Percentiles rank a stretch among this genome's conserved stretches.
Conservation (phyloP, 306 rosid species). For the Potentilla sterilis region DNA sequence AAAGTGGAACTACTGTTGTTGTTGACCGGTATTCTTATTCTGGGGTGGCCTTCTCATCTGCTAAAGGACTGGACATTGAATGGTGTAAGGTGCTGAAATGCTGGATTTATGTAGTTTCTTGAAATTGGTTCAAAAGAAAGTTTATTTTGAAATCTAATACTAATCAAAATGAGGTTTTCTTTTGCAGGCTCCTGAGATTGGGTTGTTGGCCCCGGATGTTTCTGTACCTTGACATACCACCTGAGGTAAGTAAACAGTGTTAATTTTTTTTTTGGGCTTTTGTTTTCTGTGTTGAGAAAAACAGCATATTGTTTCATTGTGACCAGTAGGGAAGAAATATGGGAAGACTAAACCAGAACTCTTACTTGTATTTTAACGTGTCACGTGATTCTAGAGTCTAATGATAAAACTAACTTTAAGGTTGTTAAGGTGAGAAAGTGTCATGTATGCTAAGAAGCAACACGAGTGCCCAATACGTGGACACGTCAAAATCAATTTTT, state of each 20-base stretch:
- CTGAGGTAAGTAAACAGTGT: conserved; percentile 54
- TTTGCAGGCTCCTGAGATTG: conserved; percentile 83
- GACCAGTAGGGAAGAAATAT: not conserved
- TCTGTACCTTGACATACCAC: conserved; percentile 77
- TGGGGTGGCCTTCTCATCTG: conserved; percentile 94
- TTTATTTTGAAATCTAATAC: conserved; percentile 6
- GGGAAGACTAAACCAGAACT: not conserved
- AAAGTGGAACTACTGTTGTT: conserved; percentile 78
- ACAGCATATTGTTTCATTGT: not conserved
- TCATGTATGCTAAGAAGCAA: not conserved
- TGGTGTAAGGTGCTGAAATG: conserved; percentile 80
- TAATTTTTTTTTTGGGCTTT: too few species aligned
- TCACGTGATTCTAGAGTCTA: too few species aligned
- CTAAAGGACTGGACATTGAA: conserved; percentile 79
- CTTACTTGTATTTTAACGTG: too few species aligned
- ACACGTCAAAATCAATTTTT: too few species aligned
- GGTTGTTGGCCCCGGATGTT: conserved; percentile 78
- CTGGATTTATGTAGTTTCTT: not conserved
- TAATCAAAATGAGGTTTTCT: conserved; percentile 15
- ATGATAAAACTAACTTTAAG: not conserved
- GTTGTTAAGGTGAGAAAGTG: not conserved
- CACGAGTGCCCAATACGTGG: too few species aligned
- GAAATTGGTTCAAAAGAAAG: not conserved
- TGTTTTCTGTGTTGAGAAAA: too few species aligned
- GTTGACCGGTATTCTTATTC: conserved; percentile 96